A percentile compares a stretch with the other conserved stretches of the same genome.
Evolutionary conservation across 2,329 filamentous ascomycete species (phyloP).

Genomic region (Cercospora nicotianae): DNA sequence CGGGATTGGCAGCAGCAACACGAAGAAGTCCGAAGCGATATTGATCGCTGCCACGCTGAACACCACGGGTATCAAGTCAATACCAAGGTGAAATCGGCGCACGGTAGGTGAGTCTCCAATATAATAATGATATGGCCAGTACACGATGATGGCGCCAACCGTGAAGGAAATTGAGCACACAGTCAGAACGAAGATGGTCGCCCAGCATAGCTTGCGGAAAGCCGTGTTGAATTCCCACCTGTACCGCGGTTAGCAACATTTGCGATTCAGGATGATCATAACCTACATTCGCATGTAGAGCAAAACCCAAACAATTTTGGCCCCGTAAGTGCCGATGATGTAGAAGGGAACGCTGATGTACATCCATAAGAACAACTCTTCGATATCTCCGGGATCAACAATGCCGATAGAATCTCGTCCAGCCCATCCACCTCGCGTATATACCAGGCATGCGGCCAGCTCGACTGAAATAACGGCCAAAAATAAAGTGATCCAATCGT

Average conservation of each 20-base stretch:
- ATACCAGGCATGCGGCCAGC: constrained; percentile 8
- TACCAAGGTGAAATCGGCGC: constrained; percentile 3
- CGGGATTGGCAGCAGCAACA: constrained; percentile 20
- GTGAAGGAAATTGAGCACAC: constrained; percentile 6
- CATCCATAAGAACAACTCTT: constrained; percentile 12
- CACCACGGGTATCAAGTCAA: constrained; percentile 9
- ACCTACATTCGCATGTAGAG: constrained; percentile 20
- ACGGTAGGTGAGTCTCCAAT: constrained; percentile 14
- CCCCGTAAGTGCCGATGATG: constrained; percentile 14
- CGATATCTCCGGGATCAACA: constrained; percentile 4
- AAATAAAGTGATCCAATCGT: constrained; percentile 16
- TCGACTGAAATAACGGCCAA: constrained; percentile 10
- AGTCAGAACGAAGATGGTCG: neutral
- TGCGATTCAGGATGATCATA: neutral
- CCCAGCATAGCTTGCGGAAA: constrained; percentile 22
- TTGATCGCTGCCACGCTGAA: constrained; percentile 17
- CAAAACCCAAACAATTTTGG: constrained; percentile 18
- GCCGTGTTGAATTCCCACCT: constrained; percentile 23
- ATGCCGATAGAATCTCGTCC: constrained; percentile 16
- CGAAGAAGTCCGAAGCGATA: constrained; percentile 16
- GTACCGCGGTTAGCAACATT: neutral
- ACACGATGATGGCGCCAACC: constrained; percentile 4
- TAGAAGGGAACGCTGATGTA: constrained; percentile 22
- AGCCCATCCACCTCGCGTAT: neutral
- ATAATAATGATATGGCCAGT: constrained; percentile 20